Evolutionary conservation across 495 filamentous ascomycete species (phyloP), one percentile per base, ranked within the genome.

Genomic region (Rhypophila decipiens): DNA sequence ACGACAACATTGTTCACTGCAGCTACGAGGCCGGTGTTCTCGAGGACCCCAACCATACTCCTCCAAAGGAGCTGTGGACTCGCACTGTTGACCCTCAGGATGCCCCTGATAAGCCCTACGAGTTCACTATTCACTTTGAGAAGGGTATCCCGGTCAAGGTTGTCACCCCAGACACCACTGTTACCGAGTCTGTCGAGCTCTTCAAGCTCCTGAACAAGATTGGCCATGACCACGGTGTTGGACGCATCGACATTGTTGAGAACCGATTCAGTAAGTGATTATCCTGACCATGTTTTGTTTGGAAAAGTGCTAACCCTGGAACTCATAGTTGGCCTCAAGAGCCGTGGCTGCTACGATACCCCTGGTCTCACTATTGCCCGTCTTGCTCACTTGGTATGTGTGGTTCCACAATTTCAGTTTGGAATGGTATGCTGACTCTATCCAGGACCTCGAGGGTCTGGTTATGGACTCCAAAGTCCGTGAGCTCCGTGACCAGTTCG

Each of bases 231-330:
- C 64, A 90, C 65, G 91, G 90, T 60, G 75, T 95, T 50, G 91
- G 90, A 54, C 73, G 90, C 59, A 85, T 95, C 54, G 90, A 96
- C 61, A 96, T 96, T 57, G 90, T 91, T 42, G 90, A 96, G 78
- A 56, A 55, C 48, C 53, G 60, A 7, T 63, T 67, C 54, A 65
- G 29, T 33, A 33, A 8, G 29, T 33, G 8, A 7, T 13, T 33
- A 7, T 33, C n/a, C n/a, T n/a, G n/a, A n/a, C n/a, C n/a, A n/a
- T n/a, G n/a, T n/a, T n/a, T n/a, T n/a, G n/a, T n/a, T n/a, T n/a
- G n/a, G n/a, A n/a, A n/a, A 33, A 13, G 7, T 33, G 29, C 29
- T 33, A 13, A 33, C 29, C 13, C 13, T 33, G 29, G n/a, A n/a
- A 33, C 29, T 7, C 7, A 33, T 13, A 33, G 29, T 65, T 50